Conservation (phyloP, 169 alveolate species). For the Eimeria tenella region DNA sequence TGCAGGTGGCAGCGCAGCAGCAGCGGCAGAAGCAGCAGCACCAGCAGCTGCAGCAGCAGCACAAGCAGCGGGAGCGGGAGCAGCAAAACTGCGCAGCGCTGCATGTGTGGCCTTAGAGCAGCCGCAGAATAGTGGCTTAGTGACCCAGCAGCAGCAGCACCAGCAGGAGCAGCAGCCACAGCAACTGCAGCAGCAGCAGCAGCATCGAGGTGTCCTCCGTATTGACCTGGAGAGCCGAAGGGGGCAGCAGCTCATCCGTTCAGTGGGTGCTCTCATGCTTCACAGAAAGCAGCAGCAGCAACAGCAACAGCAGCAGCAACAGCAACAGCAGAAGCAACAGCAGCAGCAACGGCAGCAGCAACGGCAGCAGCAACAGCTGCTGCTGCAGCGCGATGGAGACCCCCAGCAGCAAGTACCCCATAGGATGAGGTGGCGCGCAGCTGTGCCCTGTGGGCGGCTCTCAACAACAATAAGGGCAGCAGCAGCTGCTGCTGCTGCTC, state of each 20-base stretch:
- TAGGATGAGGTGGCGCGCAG: not conserved
- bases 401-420: not conserved
- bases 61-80: conserved; percentile 1
- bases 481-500: conserved; percentile 22
- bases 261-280: not conserved
- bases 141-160: not conserved
- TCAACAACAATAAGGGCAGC: not conserved
- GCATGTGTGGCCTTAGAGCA: not conserved
- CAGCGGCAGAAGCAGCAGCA: conserved; percentile 25
- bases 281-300: not conserved
- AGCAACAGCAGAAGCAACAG: conserved; percentile 18
- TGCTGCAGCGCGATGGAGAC: not conserved
- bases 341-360: conserved; percentile 5
- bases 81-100: not conserved
- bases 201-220: not conserved
- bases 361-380: not conserved
- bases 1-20: not conserved
- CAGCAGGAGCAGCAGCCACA: not conserved
- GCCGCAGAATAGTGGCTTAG: not conserved
- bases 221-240: conserved; percentile 13
- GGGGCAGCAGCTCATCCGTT: conserved; percentile 47
- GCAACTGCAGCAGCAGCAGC: conserved; percentile 50
- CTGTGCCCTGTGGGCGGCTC: conserved; percentile 13
- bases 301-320: not conserved
- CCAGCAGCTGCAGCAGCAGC: too few relatives aligned